Conservation (phyloP, 2,329 filamentous ascomycete species). For the Passalora sequoiae region DNA sequence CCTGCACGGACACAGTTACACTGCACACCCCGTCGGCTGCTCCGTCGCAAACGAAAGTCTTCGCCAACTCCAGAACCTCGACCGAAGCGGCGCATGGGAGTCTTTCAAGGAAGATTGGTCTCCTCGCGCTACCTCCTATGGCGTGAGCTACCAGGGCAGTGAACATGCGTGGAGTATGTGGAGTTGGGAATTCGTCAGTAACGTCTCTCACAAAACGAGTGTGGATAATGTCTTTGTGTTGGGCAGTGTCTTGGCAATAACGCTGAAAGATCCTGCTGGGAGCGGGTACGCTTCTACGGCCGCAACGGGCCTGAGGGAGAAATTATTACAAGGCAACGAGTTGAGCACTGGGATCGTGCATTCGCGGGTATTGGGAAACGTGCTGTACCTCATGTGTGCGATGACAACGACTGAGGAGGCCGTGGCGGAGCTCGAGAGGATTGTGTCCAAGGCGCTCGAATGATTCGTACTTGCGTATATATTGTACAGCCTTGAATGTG, state of each 20-base stretch:
- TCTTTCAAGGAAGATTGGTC: conserved; percentile 51
- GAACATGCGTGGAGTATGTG: conserved; percentile 62
- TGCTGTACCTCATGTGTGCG: conserved; percentile 58
- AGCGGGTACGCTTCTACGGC: conserved; percentile 54
- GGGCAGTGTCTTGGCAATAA: conserved; percentile 68
- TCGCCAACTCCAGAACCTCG: conserved; percentile 54
- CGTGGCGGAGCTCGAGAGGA: conserved; percentile 38
- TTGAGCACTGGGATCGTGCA: conserved; percentile 46
- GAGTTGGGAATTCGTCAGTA: conserved; percentile 55
- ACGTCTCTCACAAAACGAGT: conserved; percentile 51
- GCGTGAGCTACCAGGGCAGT: conserved; percentile 4
- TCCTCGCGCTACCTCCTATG: conserved; percentile 6
- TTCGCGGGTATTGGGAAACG: conserved; percentile 56
- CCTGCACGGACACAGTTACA: conserved; percentile 82
- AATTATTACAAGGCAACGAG: conserved; percentile 38
- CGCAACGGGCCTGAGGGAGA: conserved; percentile 49
- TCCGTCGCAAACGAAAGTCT: conserved; percentile 68
- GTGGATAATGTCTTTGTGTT: conserved; percentile 67
- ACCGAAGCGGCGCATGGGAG: conserved; percentile 53
- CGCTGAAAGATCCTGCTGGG: conserved; percentile 44
- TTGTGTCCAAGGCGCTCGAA: conserved; percentile 33
- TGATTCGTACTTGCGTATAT: no score
- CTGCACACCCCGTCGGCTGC: conserved; percentile 75
- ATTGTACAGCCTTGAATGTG: no score
- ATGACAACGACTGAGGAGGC: conserved; percentile 45